Evolutionary conservation across 2,329 filamentous ascomycete species (phyloP), one percentile per base, ranked within the genome.

Genomic region (Spiromastix sp.): DNA sequence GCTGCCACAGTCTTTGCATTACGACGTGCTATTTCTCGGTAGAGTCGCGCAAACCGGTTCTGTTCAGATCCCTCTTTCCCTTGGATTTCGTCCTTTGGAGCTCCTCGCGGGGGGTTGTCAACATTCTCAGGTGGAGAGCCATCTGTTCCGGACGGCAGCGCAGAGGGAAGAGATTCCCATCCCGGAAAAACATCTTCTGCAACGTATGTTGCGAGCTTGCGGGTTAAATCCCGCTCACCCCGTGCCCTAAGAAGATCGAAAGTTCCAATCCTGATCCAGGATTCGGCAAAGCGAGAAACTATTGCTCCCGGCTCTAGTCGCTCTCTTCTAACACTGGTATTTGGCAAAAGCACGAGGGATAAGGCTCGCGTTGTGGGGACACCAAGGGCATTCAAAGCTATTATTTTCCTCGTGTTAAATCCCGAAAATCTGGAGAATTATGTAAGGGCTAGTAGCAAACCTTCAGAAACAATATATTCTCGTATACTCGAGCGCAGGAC

Each of bases 381-480:
- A 1, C 74, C 70, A 2, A 98, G 72, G 1, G 86, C 85, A 55
- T 95, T 76, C 28, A 98, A 72, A 17, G 67, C 66, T 64, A 25
- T 15, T 4, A 30, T 15, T 17, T n/a, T n/a, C n/a, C n/a, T n/a
- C n/a, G n/a, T n/a, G n/a, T n/a, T n/a, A n/a, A n/a, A n/a, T n/a
- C n/a, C n/a, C n/a, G n/a, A n/a, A n/a, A n/a, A n/a, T n/a, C n/a
- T n/a, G 27, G 21, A 34, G 15, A 40, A 10, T 24, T 25, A 18
- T 17, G 37, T 12, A 37, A 31, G 24, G 11, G 10, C 17, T 9
- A 15, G 13, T 12, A n/a, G 22, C 37, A 17, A 44, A 63, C 80
- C 78, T 65, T 98, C 91, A 32, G 83, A 93, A 13, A 93, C 87
- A 28, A 98, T 67, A 48, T 91, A 98, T 63, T 98, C 91, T 41